A percentile compares a stretch with the other conserved stretches of the same genome.
These are phyloP conservation scores for Gymnopilus junonius DNA, from an alignment of 768 basidiomycete genomes.

Conservation along the genomic window DNA sequence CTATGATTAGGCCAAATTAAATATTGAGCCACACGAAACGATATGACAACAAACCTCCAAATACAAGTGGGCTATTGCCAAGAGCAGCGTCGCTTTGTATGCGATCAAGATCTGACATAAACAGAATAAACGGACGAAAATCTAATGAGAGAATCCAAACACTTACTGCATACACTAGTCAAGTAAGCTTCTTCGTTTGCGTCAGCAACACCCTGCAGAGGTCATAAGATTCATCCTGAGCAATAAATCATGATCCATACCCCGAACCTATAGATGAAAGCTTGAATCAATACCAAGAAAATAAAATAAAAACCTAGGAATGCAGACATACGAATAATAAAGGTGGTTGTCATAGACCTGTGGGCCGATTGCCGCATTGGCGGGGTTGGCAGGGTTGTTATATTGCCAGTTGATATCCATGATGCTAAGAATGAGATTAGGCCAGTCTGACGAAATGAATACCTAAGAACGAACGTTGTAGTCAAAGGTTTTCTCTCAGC, in stretches of 20 bases:
- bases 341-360: slow-evolving; percentile 81
- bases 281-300: background rate
- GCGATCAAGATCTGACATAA: slow-evolving; percentile 69
- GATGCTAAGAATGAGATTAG: slow-evolving; percentile 48
- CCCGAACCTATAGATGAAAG: slow-evolving; percentile 51
- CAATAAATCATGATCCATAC: slow-evolving; percentile 37
- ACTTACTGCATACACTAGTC: slow-evolving; percentile 70
- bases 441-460: too few species aligned
- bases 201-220: slow-evolving; percentile 67
- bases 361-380: slow-evolving; percentile 68
- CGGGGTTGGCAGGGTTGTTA: slow-evolving; percentile 72
- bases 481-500: slow-evolving; percentile 24
- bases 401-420: slow-evolving; percentile 85
- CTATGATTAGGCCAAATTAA: slow-evolving; percentile 20
- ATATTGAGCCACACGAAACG: background rate
- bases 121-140: too few species aligned
- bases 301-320: background rate
- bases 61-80: slow-evolving; percentile 44
- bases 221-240: slow-evolving; percentile 9
- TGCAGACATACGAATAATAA: slow-evolving; percentile 64
- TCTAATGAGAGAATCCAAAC: background rate
- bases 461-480: slow-evolving; percentile 38
- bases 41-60: slow-evolving; percentile 36
- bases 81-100: slow-evolving; percentile 41
- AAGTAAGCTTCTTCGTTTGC: slow-evolving; percentile 68